A percentile compares a stretch with the other conserved stretches of the same genome.
These are phyloP conservation scores for Chalciporus piperatus DNA, from an alignment of 768 basidiomycete species.

Conservation along the genomic window DNA sequence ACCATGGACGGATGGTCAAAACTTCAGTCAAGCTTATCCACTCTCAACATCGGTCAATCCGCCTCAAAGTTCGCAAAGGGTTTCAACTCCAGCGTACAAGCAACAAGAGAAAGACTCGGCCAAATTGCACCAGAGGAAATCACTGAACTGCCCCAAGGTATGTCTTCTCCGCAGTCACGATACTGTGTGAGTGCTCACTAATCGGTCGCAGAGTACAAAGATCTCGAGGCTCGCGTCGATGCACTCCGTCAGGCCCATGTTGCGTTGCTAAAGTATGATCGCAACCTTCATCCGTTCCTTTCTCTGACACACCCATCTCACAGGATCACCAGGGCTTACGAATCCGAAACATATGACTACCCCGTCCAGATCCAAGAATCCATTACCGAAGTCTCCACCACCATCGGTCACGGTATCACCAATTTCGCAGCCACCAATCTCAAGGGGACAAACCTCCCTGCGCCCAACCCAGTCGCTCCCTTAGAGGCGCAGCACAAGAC, in stretches of 20 bases:
- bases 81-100: constrained; percentile 79
- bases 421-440: constrained; percentile 86
- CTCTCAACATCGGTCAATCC: constrained; percentile 70
- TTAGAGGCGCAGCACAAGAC: constrained; percentile 83
- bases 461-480: constrained; percentile 56
- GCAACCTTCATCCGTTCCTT: background rate
- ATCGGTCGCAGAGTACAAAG: constrained; percentile 81
- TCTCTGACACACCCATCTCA: background rate
- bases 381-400: constrained; percentile 64
- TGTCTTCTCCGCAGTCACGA: constrained; percentile 7
- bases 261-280: constrained; percentile 68
- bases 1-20: constrained; percentile 63
- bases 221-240: constrained; percentile 93
- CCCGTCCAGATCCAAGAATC: constrained; percentile 87
- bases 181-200: background rate
- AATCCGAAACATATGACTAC: constrained; percentile 85
- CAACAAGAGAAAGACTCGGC: constrained; percentile 83
- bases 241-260: constrained; percentile 80
- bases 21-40: constrained; percentile 57
- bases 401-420: constrained; percentile 71
- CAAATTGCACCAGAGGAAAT: constrained; percentile 92
- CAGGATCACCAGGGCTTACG: constrained; percentile 87
- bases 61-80: constrained; percentile 77
- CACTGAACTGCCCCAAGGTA: constrained; percentile 89
- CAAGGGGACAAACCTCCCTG: constrained; percentile 84